These are phyloP conservation scores for Neoascochyta sp. DNA, from an alignment of 2,329 filamentous ascomycete species.

Conservation along the genomic window DNA sequence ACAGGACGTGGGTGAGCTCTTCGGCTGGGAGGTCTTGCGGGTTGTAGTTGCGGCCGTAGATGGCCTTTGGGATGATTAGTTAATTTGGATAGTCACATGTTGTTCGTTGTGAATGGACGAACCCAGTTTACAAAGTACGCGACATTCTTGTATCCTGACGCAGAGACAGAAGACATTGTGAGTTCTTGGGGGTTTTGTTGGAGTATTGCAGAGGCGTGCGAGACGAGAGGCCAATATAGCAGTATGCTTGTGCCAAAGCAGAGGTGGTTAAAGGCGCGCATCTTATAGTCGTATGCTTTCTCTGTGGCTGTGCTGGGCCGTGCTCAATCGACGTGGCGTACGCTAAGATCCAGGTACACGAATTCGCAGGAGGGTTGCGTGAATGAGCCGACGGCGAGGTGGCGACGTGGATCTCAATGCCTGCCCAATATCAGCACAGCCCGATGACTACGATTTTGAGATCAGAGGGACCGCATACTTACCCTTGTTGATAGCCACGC, in stretches of 20 bases:
- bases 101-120: conserved; percentile 5
- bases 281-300: conserved; percentile 14
- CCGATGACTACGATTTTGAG: too few relatives aligned
- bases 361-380: too few relatives aligned
- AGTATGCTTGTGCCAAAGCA: conserved; percentile 24
- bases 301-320: conserved; percentile 18
- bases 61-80: conserved; percentile 24
- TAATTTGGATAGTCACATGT: too few relatives aligned
- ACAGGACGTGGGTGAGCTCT: conserved; percentile 38
- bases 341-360: conserved; percentile 16
- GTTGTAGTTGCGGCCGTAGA: conserved; percentile 38
- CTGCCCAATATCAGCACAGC: too few relatives aligned
- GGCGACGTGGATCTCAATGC: too few relatives aligned
- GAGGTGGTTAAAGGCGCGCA: conserved; percentile 8
- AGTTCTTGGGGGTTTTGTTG: conserved; percentile 5
- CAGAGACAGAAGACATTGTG: conserved; percentile 17
- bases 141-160: conserved; percentile 35
- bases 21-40: conserved; percentile 34
- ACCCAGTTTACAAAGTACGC: conserved; percentile 42
- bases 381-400: too few relatives aligned
- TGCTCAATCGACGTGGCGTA: conserved; percentile 21
- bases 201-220: conserved; percentile 22
- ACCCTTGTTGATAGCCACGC: too few relatives aligned
- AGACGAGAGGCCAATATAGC: conserved; percentile 15
- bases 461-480: too few relatives aligned